Evolutionary conservation across 192 early-diverging fungal genomes (phyloP).

Genomic region (Spinellus fusiger): DNA sequence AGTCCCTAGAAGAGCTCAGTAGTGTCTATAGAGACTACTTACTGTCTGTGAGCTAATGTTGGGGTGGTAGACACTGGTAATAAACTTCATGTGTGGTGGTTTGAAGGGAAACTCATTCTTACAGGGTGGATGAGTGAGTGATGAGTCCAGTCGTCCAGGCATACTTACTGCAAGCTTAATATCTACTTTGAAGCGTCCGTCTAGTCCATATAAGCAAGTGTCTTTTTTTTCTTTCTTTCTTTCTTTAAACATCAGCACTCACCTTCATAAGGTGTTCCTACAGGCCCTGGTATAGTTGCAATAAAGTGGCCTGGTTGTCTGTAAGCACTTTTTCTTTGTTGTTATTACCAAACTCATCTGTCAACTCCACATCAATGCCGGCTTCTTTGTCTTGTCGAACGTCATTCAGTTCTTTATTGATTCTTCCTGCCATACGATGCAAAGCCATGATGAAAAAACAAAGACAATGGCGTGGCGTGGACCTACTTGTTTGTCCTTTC

Average conservation of each 20-base stretch:
- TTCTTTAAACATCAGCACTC: background rate
- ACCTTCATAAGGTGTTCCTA: conserved; percentile 25
- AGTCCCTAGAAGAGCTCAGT: background rate
- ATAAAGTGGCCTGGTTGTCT: background rate
- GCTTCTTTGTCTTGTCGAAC: background rate
- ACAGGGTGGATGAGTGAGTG: background rate
- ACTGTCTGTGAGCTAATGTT: conserved; percentile 52
- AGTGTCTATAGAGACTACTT: conserved; percentile 1
- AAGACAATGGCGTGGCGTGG: too few species aligned
- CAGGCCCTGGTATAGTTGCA: conserved; percentile 12
- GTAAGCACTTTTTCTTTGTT: background rate
- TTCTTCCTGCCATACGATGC: background rate
- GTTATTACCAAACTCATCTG: background rate
- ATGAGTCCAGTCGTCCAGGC: background rate
- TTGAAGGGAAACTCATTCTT: conserved; percentile 38
- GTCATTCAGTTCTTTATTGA: background rate
- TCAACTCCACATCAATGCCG: background rate
- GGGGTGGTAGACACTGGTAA: conserved; percentile 47
- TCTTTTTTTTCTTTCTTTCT: too few species aligned
- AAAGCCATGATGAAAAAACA: background rate
- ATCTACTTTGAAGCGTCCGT: conserved; percentile 16
- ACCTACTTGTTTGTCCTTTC: too few species aligned
- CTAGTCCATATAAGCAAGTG: background rate
- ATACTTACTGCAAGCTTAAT: conserved; percentile 5
- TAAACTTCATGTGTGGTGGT: conserved; percentile 49